Conservation (phyloP, 345 rosid genomes). For the Euphorbia tirucalli region DNA sequence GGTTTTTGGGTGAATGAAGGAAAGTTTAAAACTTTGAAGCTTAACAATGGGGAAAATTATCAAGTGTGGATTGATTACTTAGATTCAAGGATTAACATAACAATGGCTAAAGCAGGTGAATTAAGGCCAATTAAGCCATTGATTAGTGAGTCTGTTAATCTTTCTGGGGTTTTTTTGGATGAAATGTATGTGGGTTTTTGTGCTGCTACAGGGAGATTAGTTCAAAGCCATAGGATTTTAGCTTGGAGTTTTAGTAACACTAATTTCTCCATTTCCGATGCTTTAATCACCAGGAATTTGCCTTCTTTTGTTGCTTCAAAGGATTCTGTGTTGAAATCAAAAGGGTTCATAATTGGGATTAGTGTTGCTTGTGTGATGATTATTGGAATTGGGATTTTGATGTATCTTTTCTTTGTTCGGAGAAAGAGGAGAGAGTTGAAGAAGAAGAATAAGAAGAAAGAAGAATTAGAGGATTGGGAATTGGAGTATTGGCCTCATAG, state of each 20-base stretch:
- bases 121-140: constrained; percentile 36
- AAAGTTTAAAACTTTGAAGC: constrained; percentile 31
- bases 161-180: constrained; percentile 27
- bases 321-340: constrained; percentile 19
- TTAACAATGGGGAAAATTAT: constrained; percentile 31
- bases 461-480: constrained; percentile 37
- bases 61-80: constrained; percentile 39
- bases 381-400: constrained; percentile 12
- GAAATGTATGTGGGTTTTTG: constrained; percentile 32
- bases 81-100: constrained; percentile 19
- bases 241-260: constrained; percentile 21
- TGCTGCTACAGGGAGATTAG: constrained; percentile 32
- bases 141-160: constrained; percentile 28
- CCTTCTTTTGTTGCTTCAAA: constrained; percentile 32
- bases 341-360: constrained; percentile 31
- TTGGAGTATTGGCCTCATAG: constrained; percentile 41
- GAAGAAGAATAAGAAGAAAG: neutral
- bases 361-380: constrained; percentile 15
- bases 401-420: constrained; percentile 1
- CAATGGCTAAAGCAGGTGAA: constrained; percentile 19
- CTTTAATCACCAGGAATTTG: constrained; percentile 27
- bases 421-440: constrained; percentile 16
- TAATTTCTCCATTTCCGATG: constrained; percentile 23
- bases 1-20: constrained; percentile 28
- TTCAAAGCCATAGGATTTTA: constrained; percentile 31